phyloP scores from a whole-genome alignment of 2,329 filamentous ascomycete genomes.

The Aspergillus ochraceoroseus region DNA sequence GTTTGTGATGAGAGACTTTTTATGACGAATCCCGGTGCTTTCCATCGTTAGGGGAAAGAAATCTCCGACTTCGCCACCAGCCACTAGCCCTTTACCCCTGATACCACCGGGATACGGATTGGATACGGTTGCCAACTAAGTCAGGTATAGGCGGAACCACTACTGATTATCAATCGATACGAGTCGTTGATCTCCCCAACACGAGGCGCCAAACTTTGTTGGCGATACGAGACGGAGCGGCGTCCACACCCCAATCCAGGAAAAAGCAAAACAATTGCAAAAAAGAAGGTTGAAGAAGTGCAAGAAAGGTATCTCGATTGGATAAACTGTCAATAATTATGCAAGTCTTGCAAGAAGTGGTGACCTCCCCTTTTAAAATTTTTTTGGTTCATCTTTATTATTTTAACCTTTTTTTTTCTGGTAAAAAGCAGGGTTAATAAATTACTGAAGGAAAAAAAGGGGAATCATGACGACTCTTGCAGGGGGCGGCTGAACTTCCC shows the following conservation, averaged over 20 bases:
- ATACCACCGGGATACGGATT: no score
- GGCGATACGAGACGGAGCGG: neutral
- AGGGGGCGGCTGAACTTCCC: neutral
- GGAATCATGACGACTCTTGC: neutral
- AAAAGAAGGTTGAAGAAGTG: neutral
- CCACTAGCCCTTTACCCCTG: no score
- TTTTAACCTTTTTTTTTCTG: neutral
- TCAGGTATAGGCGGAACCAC: neutral
- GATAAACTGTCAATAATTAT: no score
- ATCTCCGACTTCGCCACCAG: no score
- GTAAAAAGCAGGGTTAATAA: no score
- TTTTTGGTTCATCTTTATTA: neutral
- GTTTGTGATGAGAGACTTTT: no score
- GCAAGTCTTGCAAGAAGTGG: no score
- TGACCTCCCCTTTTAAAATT: neutral
- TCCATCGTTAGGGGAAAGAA: no score
- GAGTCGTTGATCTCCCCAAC: neutral
- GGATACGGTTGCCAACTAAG: no score
- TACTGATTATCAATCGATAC: slow-evolving; percentile 7
- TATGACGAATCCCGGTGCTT: no score
- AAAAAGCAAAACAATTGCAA: neutral
- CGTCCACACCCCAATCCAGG: no score
- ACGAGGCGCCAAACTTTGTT: slow-evolving; percentile 13
- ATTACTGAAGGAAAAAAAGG: neutral
- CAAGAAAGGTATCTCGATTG: no score